Percentiles rank a stretch among this genome's conserved stretches.
These are phyloP conservation scores for Boletus sp. DNA, from an alignment of 768 basidiomycete genomes.

Conservation along the genomic window DNA sequence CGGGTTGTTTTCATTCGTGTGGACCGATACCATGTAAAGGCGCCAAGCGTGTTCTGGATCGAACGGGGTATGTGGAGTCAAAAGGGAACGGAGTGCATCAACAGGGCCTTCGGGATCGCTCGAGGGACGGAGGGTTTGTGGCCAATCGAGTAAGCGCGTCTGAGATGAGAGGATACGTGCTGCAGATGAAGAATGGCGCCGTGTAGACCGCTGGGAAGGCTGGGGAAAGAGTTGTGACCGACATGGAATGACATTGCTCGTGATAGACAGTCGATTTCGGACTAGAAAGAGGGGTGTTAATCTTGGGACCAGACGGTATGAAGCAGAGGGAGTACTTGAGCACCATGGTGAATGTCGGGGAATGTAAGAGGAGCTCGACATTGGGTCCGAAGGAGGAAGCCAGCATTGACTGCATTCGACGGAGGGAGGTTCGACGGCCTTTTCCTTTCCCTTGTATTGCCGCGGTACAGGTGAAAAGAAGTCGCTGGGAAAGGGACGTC, in stretches of 20 bases:
- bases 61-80: constrained; percentile 21
- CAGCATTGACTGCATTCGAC: constrained; percentile 30
- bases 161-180: constrained; percentile 14
- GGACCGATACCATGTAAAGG: constrained; percentile 28
- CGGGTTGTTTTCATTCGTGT: constrained; percentile 6
- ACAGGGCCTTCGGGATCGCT: constrained; percentile 5
- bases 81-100: constrained; percentile 19
- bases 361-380: constrained; percentile 46
- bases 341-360: constrained; percentile 47
- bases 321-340: constrained; percentile 36
- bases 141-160: constrained; percentile 5
- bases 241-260: constrained; percentile 33
- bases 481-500: constrained; percentile 37
- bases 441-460: constrained; percentile 53
- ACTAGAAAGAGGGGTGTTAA: constrained; percentile 20
- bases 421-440: constrained; percentile 30
- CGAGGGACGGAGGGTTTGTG: not conserved
- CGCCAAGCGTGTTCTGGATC: constrained; percentile 41
- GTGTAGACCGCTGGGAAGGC: constrained; percentile 16
- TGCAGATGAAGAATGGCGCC: constrained; percentile 25
- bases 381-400: constrained; percentile 6
- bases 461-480: constrained; percentile 57
- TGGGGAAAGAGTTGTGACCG: constrained; percentile 17
- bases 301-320: not conserved
- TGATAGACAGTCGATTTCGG: constrained; percentile 36